These are phyloP conservation scores for Cystobasidium onofrii DNA, from an alignment of 768 basidiomycete species.

Conservation along the genomic window DNA sequence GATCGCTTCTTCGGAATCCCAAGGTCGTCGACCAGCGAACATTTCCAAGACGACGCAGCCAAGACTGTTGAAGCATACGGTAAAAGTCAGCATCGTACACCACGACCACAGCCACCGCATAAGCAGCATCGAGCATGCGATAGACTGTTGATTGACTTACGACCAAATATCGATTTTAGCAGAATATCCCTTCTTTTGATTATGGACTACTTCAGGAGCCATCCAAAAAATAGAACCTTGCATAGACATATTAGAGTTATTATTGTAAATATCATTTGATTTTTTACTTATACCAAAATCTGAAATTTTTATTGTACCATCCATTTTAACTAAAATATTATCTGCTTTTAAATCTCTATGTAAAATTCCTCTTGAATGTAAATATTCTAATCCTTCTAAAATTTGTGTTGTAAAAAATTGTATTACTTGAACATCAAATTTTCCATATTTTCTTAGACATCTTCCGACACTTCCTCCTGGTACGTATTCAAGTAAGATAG, in stretches of 20 bases:
- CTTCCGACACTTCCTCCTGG: conserved; percentile 92
- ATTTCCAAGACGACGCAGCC: conserved; percentile 98
- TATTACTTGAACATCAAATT: conserved; percentile 79
- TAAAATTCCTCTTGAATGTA: conserved; percentile 82
- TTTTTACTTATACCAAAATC: conserved; percentile 99
- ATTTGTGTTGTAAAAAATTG: conserved; percentile 91
- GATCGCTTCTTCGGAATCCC: conserved; percentile 80
- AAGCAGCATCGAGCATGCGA: not conserved
- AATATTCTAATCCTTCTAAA: conserved; percentile 78
- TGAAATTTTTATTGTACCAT: conserved; percentile 90
- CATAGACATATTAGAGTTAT: conserved; percentile 68
- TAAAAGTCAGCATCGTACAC: conserved; percentile 6
- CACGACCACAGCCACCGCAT: no score
- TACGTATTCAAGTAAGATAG: conserved; percentile 94
- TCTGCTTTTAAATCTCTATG: conserved; percentile 97
- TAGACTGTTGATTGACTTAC: conserved; percentile 30
- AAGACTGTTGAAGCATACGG: conserved; percentile 46
- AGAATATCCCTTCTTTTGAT: conserved; percentile 76
- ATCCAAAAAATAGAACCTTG: conserved; percentile 99
- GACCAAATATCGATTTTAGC: conserved; percentile 99
- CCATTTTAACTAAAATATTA: conserved; percentile 89
- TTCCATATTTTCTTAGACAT: conserved; percentile 67
- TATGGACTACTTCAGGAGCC: conserved; percentile 52
- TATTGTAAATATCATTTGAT: conserved; percentile 72
- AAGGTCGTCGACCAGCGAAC: conserved; percentile 94